Conservation (phyloP, 139 green algal genomes). For the Chlorella sp. region DNA sequence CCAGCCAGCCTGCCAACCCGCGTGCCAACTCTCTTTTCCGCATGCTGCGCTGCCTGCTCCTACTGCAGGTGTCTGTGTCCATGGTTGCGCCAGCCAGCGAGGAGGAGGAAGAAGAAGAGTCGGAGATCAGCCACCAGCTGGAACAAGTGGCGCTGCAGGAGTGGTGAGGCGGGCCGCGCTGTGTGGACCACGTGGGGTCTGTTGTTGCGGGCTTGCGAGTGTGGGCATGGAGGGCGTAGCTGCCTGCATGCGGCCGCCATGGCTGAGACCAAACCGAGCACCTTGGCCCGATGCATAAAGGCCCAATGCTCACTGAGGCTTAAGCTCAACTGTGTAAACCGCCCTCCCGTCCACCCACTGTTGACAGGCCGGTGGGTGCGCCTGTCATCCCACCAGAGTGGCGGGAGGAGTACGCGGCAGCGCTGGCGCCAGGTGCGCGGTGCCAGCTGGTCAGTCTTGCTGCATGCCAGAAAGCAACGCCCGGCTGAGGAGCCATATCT, state of each 20-base stretch:
- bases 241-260: too few species aligned
- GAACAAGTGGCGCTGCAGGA: background rate
- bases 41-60: background rate
- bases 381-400: background rate
- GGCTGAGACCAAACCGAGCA: too few species aligned
- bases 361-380: background rate
- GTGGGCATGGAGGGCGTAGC: background rate
- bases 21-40: too few species aligned
- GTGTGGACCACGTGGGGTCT: too few species aligned
- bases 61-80: conserved; percentile 3
- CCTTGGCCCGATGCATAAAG: too few species aligned
- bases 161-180: background rate
- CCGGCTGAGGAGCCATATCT: too few species aligned
- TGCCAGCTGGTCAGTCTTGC: background rate
- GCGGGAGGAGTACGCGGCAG: conserved; percentile 1
- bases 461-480: too few species aligned
- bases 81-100: background rate
- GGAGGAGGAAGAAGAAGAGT: conserved; percentile 18
- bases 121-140: conserved; percentile 34
- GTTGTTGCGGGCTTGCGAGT: too few species aligned
- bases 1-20: too few species aligned
- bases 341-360: too few species aligned
- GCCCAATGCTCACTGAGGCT: too few species aligned
- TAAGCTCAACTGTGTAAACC: too few species aligned
- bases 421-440: background rate